phyloP scores from a whole-genome alignment of 176 grass and related monocot genomes.

The Oryza coarctata region DNA sequence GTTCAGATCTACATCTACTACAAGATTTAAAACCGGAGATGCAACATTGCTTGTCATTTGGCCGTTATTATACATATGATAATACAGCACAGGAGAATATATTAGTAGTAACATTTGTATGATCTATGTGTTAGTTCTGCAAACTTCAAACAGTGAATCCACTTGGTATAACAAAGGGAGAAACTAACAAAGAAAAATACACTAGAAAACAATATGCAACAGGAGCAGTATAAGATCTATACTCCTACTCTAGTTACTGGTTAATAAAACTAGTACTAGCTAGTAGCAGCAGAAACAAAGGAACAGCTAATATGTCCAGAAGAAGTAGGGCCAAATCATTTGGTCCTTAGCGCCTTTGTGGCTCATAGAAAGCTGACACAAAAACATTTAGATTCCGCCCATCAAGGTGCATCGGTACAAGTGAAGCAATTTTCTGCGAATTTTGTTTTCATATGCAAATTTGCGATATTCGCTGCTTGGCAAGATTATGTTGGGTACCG shows the following conservation, averaged over 20 bases:
- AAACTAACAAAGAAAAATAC: not conserved
- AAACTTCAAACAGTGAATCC: not conserved
- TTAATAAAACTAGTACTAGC: not conserved
- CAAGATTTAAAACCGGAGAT: slow-evolving; percentile 16
- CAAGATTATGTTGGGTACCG: slow-evolving; percentile 43
- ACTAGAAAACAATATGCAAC: not conserved
- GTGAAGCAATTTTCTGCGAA: slow-evolving; percentile 22
- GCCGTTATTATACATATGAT: not conserved
- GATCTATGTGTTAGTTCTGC: not conserved
- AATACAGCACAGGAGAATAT: not conserved
- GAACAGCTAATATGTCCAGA: slow-evolving; percentile 34
- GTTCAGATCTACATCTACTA: slow-evolving; percentile 26
- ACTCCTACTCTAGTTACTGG: not conserved
- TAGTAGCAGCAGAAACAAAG: slow-evolving; percentile 13
- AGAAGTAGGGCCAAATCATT: slow-evolving; percentile 34
- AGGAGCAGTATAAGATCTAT: not conserved
- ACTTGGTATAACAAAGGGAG: not conserved
- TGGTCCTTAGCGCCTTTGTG: slow-evolving; percentile 27
- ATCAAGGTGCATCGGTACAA: slow-evolving; percentile 14
- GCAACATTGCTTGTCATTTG: not conserved
- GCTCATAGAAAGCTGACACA: slow-evolving; percentile 32
- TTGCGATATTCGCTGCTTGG: slow-evolving; percentile 25
- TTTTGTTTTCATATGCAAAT: slow-evolving; percentile 5
- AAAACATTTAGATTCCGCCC: slow-evolving; percentile 42
- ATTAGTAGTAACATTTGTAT: not conserved